A percentile compares a stretch with the other conserved stretches of the same genome.
Conservation (phyloP, 2,329 filamentous ascomycete genomes). For the Paecilomyces fulvus region DNA sequence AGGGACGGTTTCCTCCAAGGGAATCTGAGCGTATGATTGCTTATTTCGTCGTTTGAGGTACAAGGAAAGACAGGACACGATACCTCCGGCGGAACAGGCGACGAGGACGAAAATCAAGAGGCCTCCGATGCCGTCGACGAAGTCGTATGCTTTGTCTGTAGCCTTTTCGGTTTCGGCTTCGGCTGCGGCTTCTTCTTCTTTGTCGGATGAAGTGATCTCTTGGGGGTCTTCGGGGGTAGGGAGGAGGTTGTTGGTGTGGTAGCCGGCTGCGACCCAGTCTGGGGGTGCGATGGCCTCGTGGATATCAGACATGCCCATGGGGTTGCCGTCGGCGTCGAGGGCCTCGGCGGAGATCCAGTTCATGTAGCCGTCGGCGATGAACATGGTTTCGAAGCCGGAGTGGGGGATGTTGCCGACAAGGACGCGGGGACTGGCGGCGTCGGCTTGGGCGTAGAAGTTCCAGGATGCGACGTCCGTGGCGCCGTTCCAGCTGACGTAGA, state of each 20-base stretch:
- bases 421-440: conserved; percentile 13
- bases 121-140: conserved; percentile 20
- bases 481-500: conserved; percentile 26
- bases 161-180: conserved; percentile 3
- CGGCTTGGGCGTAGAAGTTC: conserved; percentile 23
- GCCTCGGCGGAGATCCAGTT: conserved; percentile 19
- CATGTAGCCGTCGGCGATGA: conserved; percentile 20
- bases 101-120: conserved; percentile 21
- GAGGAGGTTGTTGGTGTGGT: conserved; percentile 10
- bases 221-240: conserved; percentile 22
- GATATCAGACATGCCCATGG: conserved; percentile 13
- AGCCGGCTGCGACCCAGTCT: conserved; percentile 24
- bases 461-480: conserved; percentile 27
- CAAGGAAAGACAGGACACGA: conserved; percentile 14
- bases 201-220: conserved; percentile 7
- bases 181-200: conserved; percentile 13
- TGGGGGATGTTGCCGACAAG: conserved; percentile 17
- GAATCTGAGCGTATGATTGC: conserved; percentile 20
- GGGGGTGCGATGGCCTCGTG: conserved; percentile 16
- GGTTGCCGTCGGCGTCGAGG: background rate
- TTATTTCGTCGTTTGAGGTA: conserved; percentile 13
- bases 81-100: conserved; percentile 15
- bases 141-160: conserved; percentile 19
- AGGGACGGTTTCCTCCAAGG: conserved; percentile 16
- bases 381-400: conserved; percentile 27